Evolutionary conservation across 2,329 filamentous ascomycete genomes (phyloP).

Genomic region (Pseudogymnoascus sp.): DNA sequence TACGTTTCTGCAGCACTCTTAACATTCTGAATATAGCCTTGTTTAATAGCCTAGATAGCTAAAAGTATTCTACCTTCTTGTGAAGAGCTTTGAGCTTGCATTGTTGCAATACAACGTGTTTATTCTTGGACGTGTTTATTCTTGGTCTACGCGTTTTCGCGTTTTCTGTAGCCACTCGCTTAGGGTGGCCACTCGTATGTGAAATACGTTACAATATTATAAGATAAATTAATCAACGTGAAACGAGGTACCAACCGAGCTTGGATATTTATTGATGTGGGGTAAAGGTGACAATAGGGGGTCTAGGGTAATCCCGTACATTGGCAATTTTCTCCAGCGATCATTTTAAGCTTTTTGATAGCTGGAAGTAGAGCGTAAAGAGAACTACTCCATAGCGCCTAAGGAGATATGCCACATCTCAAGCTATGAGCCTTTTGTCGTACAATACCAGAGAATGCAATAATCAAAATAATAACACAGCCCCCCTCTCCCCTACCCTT

Average conservation of each 20-base stretch:
- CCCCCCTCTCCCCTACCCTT: not conserved
- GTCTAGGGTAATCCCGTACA: not conserved
- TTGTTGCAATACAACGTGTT: too few species aligned
- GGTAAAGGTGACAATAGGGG: not conserved
- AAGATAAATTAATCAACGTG: not conserved
- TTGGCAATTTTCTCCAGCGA: not conserved
- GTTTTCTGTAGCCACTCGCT: too few species aligned
- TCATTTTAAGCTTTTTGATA: not conserved
- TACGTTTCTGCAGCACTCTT: too few species aligned
- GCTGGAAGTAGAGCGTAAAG: not conserved
- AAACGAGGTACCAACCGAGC: not conserved
- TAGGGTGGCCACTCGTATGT: too few species aligned
- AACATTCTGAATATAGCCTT: too few species aligned
- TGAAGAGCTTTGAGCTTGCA: too few species aligned
- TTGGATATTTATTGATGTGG: not conserved
- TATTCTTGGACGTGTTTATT: too few species aligned
- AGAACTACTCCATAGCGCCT: not conserved
- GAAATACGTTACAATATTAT: not conserved
- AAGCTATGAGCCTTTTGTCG: not conserved
- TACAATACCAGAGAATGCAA: not conserved
- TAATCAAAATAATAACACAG: not conserved
- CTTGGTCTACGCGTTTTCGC: too few species aligned
- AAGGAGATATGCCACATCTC: not conserved
- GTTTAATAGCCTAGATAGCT: too few species aligned
- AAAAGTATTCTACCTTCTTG: too few species aligned